Base-by-base conservation (phyloP, 2,329 filamentous ascomycete species). In the Hypoxylon rubiginosum region DNA sequence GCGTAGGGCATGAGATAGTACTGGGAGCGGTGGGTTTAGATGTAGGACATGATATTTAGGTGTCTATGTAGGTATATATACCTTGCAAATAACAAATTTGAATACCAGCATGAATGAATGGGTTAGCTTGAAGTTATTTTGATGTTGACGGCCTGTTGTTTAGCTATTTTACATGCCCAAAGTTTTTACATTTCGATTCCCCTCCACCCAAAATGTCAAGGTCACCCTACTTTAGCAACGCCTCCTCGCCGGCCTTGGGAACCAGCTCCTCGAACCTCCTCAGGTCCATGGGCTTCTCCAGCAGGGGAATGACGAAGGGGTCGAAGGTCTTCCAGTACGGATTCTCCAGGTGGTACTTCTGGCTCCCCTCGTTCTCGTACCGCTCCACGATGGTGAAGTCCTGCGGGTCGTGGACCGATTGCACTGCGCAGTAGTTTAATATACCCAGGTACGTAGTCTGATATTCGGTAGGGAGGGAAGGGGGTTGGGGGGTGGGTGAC, bases 301-400 rank as follows among this genome's bases (percentile, higher is more conserved):
- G 79, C 62, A 93, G 75, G 2, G 91, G 91, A 51, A 88, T 82
- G 30, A 93, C 90, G 72, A 92, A 92, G 4, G 90, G 89, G 76
- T 92, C 90, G 72, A 93, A 92, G 0, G 90, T 92, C 82, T 91
- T 86, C 89, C 89, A 92, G 82, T 92, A 92, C 0, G 90, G 90
- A 78, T 92, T 92, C 74, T 86, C 84, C 17, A 90, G 82, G 74
- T 90, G 87, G 73, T 89, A 89, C 69, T 88, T 85, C 76, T 90
- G 87, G 73, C 82, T 84, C 80, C 85, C 70, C 57, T 93, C 91
- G 65, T 89, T 84, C 73, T 86, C 84, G 78, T 92, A 93, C 32
- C 91, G 83, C 81, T 93, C 91, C 50, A 93, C 90, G 72, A 93
- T 91, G 51, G 89, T 92, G 79, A 93, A 93, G 53, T 89, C 88